Percentiles rank a stretch among this genome's conserved stretches.
Evolutionary conservation across 192 early-diverging fungal genomes (phyloP).

Genomic region (Irineochytrium annulatum): DNA sequence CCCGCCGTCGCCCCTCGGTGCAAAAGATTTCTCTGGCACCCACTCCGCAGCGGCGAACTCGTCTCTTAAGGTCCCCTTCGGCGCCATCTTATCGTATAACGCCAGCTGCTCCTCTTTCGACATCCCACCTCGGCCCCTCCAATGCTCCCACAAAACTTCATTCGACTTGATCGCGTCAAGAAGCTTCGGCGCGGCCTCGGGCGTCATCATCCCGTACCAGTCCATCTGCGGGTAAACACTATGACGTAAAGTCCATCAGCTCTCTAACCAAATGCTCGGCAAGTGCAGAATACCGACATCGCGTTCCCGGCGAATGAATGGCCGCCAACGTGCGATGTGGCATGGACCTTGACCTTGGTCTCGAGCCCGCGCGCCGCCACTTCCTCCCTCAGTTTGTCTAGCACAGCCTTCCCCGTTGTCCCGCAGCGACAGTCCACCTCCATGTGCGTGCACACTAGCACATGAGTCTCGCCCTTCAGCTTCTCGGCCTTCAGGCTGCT

Average conservation of each 20-base stretch:
- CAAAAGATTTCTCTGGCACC: too few species aligned
- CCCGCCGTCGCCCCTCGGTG: too few species aligned
- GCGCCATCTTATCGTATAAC: slow-evolving; percentile 15
- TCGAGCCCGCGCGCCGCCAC: background rate
- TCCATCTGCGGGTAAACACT: slow-evolving; percentile 49
- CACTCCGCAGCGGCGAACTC: too few species aligned
- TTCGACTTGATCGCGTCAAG: slow-evolving; percentile 35
- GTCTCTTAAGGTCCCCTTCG: background rate
- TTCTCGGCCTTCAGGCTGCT: too few species aligned
- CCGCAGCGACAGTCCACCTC: background rate
- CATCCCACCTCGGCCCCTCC: slow-evolving; percentile 51
- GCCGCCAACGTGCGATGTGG: slow-evolving; percentile 57
- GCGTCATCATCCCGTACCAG: slow-evolving; percentile 49
- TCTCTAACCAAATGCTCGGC: too few species aligned
- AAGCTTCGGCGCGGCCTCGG: slow-evolving; percentile 34
- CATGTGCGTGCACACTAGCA: background rate
- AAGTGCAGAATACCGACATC: slow-evolving; percentile 20
- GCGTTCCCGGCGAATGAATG: slow-evolving; percentile 56
- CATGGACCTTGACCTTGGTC: slow-evolving; percentile 13
- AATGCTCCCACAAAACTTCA: slow-evolving; percentile 42
- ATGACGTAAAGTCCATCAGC: background rate
- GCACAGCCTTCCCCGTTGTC: background rate
- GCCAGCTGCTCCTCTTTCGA: slow-evolving; percentile 34
- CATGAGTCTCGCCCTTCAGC: background rate
- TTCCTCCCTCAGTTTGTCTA: background rate